These are phyloP conservation scores for Mycena venus DNA, from an alignment of 768 basidiomycete genomes.

Conservation along the genomic window DNA sequence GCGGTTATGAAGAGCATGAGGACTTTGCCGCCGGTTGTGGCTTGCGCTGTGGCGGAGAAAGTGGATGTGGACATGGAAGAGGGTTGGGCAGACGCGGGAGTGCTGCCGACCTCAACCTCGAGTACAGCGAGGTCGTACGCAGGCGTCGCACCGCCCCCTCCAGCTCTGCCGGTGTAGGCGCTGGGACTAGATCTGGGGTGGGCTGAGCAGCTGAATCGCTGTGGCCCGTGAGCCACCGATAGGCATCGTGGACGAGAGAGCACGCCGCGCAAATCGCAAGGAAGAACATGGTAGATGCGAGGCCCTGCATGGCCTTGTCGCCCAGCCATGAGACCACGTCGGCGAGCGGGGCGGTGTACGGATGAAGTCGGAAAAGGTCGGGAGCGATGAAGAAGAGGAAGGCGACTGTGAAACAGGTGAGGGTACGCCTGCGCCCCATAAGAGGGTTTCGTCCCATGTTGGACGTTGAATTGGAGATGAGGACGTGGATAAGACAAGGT, in stretches of 20 bases:
- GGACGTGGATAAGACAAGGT: no score
- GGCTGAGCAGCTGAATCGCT: no score
- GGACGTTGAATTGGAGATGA: background rate
- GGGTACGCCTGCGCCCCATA: background rate
- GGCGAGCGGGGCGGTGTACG: background rate
- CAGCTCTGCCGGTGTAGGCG: no score
- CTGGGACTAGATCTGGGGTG: no score
- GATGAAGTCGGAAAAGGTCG: background rate
- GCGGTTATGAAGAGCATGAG: no score
- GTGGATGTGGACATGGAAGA: no score
- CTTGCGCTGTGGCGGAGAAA: no score
- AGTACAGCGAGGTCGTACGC: no score
- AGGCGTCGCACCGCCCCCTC: no score
- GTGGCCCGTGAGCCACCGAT: conserved; percentile 3
- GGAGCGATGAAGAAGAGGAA: background rate
- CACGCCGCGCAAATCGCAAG: background rate
- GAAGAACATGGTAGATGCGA: background rate
- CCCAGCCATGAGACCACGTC: background rate
- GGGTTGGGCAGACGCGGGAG: no score
- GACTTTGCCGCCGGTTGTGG: no score
- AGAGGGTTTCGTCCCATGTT: background rate
- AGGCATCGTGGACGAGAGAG: background rate
- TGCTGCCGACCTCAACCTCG: no score
- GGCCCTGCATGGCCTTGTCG: background rate
- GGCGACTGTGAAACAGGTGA: background rate